Conservation (phyloP, 228 moss, liverwort and hornwort genomes). For the Sphagnum fallax region DNA sequence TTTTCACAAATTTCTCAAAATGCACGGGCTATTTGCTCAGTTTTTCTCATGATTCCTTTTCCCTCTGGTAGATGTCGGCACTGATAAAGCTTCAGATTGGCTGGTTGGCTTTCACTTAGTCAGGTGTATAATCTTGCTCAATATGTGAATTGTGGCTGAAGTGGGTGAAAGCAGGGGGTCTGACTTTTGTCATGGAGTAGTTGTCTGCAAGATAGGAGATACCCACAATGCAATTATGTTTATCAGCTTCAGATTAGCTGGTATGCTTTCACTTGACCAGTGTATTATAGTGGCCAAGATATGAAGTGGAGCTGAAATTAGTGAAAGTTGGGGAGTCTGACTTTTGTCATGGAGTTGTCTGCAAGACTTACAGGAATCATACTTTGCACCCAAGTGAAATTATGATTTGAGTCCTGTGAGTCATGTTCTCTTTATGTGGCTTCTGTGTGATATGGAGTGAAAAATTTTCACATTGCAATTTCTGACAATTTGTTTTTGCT, state of each 20-base stretch:
- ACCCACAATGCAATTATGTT: conserved; percentile 47
- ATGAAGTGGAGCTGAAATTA: conserved; percentile 56
- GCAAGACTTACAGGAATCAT: conserved; percentile 61
- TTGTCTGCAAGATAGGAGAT: conserved; percentile 67
- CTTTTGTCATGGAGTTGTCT: conserved; percentile 46
- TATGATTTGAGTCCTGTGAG: too few species aligned
- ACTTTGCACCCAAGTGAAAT: conserved; percentile 29
- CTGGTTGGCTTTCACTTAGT: conserved; percentile 85
- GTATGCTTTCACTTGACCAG: conserved; percentile 89
- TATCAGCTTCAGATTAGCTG: conserved; percentile 52
- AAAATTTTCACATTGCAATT: too few species aligned
- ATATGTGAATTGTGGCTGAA: conserved; percentile 51
- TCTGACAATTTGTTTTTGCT: too few species aligned
- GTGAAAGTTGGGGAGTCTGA: conserved; percentile 56
- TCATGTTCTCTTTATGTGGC: too few species aligned
- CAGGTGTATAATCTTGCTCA: conserved; percentile 92
- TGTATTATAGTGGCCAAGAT: conserved; percentile 81
- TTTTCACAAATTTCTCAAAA: conserved; percentile 19
- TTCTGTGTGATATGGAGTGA: too few species aligned
- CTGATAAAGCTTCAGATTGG: conserved; percentile 60
- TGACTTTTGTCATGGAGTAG: conserved; percentile 39
- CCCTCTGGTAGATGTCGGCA: conserved; percentile 41
- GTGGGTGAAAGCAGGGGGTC: conserved; percentile 60
- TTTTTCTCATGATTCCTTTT: conserved; percentile 54
- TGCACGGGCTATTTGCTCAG: conserved; percentile 41